A percentile compares a stretch with the other conserved stretches of the same genome.
Evolutionary conservation across 495 filamentous ascomycete species (phyloP).

Genomic region (Stereocaulon alpinum): DNA sequence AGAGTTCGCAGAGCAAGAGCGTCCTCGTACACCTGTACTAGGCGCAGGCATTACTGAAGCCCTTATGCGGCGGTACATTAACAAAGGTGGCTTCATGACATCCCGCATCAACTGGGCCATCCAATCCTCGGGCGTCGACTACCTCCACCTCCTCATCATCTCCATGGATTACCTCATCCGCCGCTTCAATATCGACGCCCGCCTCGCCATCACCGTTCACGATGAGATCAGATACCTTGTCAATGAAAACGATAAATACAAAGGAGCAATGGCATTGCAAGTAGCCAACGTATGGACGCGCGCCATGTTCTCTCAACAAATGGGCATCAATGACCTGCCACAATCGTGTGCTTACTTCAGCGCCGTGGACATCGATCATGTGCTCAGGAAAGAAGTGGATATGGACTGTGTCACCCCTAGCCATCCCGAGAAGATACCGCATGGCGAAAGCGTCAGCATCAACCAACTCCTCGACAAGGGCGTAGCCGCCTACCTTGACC

Average conservation of each 20-base stretch:
- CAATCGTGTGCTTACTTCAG: conserved; percentile 93
- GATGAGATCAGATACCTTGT: conserved; percentile 96
- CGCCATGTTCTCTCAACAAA: conserved; percentile 92
- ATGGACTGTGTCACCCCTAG: conserved; percentile 95
- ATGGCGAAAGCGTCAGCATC: conserved; percentile 81
- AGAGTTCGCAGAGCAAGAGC: conserved; percentile 91
- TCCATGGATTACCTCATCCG: conserved; percentile 88
- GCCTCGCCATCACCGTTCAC: conserved; percentile 88
- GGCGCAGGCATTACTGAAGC: conserved; percentile 96
- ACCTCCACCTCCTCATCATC: conserved; percentile 88
- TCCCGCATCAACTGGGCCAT: conserved; percentile 99
- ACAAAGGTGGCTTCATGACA: conserved; percentile 85
- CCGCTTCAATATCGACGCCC: conserved; percentile 73
- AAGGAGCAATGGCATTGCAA: conserved; percentile 82
- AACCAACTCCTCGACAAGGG: conserved; percentile 60
- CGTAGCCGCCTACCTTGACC: conserved; percentile 52
- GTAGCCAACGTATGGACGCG: conserved; percentile 94
- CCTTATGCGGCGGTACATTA: conserved; percentile 75
- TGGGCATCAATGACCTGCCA: conserved; percentile 90
- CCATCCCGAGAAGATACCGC: conserved; percentile 65
- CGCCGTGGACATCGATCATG: conserved; percentile 85
- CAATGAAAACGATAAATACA: conserved; percentile 75
- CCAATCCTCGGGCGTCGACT: conserved; percentile 93
- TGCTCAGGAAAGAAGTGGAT: conserved; percentile 92
- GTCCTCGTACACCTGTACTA: conserved; percentile 84